These are phyloP conservation scores for Bauhinia variegata DNA, from an alignment of 306 rosid genomes.

Conservation along the genomic window DNA sequence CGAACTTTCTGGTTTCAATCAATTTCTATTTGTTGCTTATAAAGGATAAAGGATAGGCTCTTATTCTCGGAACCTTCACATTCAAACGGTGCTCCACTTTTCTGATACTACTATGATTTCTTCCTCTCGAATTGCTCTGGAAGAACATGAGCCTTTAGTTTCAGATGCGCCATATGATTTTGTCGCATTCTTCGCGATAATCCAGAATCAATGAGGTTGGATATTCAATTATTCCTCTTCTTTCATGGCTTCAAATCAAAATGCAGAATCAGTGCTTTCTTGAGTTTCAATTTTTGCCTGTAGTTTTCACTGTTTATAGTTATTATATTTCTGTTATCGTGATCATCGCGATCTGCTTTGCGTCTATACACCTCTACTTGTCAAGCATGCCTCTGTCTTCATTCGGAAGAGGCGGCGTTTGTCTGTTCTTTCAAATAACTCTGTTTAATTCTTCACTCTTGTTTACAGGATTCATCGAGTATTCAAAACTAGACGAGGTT, in stretches of 20 bases:
- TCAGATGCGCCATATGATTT: conserved; percentile 35
- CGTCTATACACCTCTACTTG: too few relatives aligned
- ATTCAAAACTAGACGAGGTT: not conserved
- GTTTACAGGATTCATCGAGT: not conserved
- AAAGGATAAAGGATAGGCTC: too few relatives aligned
- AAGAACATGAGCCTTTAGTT: conserved; percentile 1
- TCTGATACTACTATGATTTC: conserved; percentile 11
- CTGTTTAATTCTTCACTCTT: not conserved
- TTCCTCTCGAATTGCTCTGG: conserved; percentile 21
- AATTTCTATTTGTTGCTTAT: not conserved
- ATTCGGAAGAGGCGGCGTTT: too few relatives aligned
- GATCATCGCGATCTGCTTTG: not conserved
- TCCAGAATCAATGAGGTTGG: conserved; percentile 29
- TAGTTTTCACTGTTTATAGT: not conserved
- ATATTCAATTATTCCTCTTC: conserved; percentile 15
- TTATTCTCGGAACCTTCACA: not conserved
- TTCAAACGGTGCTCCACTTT: conserved; percentile 31
- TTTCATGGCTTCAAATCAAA: not conserved
- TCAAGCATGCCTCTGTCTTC: too few relatives aligned
- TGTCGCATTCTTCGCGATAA: conserved; percentile 22
- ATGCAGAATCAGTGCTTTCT: conserved; percentile 10
- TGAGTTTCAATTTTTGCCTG: not conserved
- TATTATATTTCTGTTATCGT: not conserved
- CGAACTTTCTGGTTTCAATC: not conserved
- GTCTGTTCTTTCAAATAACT: too few relatives aligned